Percentiles rank a stretch among this genome's conserved stretches.
phyloP scores from a whole-genome alignment of 1,284 basidiomycete genomes.

The Stereum hirsutum region DNA sequence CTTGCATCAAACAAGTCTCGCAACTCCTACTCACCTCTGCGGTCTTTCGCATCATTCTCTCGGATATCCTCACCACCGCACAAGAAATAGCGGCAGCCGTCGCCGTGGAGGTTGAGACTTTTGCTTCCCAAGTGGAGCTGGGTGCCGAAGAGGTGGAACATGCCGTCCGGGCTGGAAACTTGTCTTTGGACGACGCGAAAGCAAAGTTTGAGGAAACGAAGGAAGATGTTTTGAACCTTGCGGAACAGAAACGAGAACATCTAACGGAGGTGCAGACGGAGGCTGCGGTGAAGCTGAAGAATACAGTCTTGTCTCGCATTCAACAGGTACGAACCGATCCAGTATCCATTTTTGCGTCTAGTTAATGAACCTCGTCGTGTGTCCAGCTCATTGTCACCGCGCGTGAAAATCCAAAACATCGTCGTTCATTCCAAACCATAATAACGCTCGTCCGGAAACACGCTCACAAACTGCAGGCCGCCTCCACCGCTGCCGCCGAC shows the following conservation, averaged over 20 bases:
- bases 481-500: slow-evolving; percentile 14
- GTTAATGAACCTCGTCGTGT: too few relatives aligned
- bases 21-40: slow-evolving; percentile 31
- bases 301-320: slow-evolving; percentile 24
- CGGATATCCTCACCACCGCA: slow-evolving; percentile 26
- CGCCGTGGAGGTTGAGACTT: slow-evolving; percentile 25
- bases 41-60: slow-evolving; percentile 32
- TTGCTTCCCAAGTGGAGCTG: slow-evolving; percentile 19
- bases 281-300: slow-evolving; percentile 20
- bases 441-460: slow-evolving; percentile 33
- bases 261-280: slow-evolving; percentile 12
- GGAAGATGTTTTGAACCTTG: not conserved
- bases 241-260: slow-evolving; percentile 11
- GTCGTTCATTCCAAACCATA: slow-evolving; percentile 28
- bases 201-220: slow-evolving; percentile 9
- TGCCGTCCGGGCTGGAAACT: not conserved
- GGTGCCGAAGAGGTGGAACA: not conserved
- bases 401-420: slow-evolving; percentile 28
- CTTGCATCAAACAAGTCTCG: slow-evolving; percentile 24
- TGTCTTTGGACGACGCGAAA: slow-evolving; percentile 7
- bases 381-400: slow-evolving; percentile 32
- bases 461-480: slow-evolving; percentile 17
- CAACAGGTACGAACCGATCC: slow-evolving; percentile 33
- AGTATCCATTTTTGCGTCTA: too few relatives aligned
- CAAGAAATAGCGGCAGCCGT: slow-evolving; percentile 29